Evolutionary conservation across 495 filamentous ascomycete species (phyloP).

Genomic region (Xylaria intraflava): DNA sequence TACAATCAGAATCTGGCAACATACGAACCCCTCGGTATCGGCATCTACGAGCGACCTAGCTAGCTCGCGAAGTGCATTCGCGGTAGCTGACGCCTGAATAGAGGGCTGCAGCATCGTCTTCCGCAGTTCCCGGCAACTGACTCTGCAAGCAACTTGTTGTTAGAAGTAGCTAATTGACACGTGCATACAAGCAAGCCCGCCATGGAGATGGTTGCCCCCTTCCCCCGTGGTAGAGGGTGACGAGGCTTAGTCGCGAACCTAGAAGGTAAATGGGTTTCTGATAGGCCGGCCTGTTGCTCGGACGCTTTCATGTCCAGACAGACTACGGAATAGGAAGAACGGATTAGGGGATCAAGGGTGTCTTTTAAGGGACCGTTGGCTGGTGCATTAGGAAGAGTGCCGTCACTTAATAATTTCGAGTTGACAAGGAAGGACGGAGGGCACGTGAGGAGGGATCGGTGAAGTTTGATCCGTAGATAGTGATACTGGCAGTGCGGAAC

Average conservation of each 20-base stretch:
- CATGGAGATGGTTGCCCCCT: not conserved
- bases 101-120: not conserved
- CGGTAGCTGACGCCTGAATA: not conserved
- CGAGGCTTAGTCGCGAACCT: not conserved
- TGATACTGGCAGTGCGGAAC: constrained; percentile 1
- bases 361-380: not conserved
- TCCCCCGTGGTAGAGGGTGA: not conserved
- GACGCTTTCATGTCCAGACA: not conserved
- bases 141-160: not conserved
- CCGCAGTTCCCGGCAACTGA: not conserved
- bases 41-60: not conserved
- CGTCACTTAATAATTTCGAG: not conserved
- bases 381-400: not conserved
- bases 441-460: not conserved
- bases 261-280: constrained; percentile 5
- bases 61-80: not conserved
- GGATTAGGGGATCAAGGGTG: not conserved
- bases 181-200: not conserved
- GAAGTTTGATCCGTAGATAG: constrained; percentile 10
- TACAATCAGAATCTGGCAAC: not conserved
- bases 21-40: not conserved
- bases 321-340: not conserved
- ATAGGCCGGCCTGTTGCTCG: not conserved
- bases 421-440: not conserved
- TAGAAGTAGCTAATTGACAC: not conserved